Evolutionary conservation across 2,329 filamentous ascomycete species (phyloP).

Genomic region (Aureobasidium zeae): DNA sequence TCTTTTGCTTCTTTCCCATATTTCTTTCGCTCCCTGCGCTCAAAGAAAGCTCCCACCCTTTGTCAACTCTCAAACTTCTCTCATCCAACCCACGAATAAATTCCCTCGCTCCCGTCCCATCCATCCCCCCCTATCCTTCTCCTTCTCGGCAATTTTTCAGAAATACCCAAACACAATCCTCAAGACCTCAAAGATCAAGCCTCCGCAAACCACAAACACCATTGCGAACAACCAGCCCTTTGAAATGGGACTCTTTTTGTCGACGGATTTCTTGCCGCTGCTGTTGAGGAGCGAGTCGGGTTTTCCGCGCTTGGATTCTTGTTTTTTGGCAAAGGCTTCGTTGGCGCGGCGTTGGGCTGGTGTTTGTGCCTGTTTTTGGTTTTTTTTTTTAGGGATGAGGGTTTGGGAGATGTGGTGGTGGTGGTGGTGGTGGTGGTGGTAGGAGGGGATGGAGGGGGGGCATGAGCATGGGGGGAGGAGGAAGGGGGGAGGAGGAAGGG

Average conservation of each 20-base stretch:
- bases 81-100: too few relatives aligned
- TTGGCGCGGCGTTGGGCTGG: conserved; percentile 75
- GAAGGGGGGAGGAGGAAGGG: too few relatives aligned
- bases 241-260: conserved; percentile 41
- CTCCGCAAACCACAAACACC: conserved; percentile 54
- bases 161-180: conserved; percentile 35
- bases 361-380: conserved; percentile 59
- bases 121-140: too few relatives aligned
- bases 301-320: conserved; percentile 68
- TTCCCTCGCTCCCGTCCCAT: too few relatives aligned
- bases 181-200: conserved; percentile 49
- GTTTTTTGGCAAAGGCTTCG: conserved; percentile 64
- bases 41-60: too few relatives aligned
- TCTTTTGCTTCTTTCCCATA: too few relatives aligned
- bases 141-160: neutral
- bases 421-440: too few relatives aligned
- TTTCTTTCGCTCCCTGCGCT: too few relatives aligned
- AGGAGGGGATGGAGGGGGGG: too few relatives aligned
- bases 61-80: too few relatives aligned
- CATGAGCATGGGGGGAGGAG: too few relatives aligned
- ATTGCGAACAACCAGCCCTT: conserved; percentile 51
- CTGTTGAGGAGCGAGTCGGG: conserved; percentile 36
- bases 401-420: too few relatives aligned
- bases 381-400: neutral
- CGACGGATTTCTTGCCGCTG: conserved; percentile 35